phyloP scores from a whole-genome alignment of 2,329 filamentous ascomycete species.

The Microcyclospora tardicrescens region DNA sequence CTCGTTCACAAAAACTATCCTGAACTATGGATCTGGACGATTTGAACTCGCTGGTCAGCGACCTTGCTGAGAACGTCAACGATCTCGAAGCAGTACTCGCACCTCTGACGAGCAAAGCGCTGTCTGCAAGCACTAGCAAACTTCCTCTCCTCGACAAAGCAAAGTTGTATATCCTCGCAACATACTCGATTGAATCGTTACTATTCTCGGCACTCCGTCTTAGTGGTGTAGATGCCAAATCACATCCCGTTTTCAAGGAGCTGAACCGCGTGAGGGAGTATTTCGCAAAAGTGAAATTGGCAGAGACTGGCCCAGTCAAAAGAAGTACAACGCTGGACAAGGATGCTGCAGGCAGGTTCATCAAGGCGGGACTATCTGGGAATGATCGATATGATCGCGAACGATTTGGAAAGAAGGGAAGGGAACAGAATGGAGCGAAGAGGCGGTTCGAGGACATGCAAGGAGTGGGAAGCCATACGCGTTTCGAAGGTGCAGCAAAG shows the following conservation, averaged over 20 bases:
- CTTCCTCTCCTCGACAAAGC: constrained; percentile 89
- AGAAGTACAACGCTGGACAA: constrained; percentile 54
- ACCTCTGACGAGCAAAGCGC: constrained; percentile 54
- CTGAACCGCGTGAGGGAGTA: constrained; percentile 79
- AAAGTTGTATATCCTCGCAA: constrained; percentile 77
- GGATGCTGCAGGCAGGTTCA: constrained; percentile 64
- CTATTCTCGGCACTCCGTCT: constrained; percentile 75
- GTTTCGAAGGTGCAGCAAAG: constrained; percentile 22
- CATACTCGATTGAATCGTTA: constrained; percentile 82
- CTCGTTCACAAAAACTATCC: constrained; percentile 1
- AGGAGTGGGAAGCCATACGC: constrained; percentile 20
- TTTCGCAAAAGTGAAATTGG: constrained; percentile 76
- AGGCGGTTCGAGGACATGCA: constrained; percentile 23
- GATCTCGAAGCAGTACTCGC: constrained; percentile 59
- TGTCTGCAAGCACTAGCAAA: constrained; percentile 59
- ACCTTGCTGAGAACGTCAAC: constrained; percentile 60
- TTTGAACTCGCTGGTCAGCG: constrained; percentile 55
- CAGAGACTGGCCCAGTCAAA: constrained; percentile 50
- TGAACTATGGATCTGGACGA: constrained; percentile 41
- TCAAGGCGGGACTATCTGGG: constrained; percentile 60
- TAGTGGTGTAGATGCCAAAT: constrained; percentile 65
- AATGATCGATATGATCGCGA: constrained; percentile 34
- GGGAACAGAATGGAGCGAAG: constrained; percentile 25
- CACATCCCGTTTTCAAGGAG: constrained; percentile 75
- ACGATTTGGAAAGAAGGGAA: constrained; percentile 23